Base-by-base conservation (phyloP, 2,329 filamentous ascomycete genomes). In the Nemania sp. region DNA sequence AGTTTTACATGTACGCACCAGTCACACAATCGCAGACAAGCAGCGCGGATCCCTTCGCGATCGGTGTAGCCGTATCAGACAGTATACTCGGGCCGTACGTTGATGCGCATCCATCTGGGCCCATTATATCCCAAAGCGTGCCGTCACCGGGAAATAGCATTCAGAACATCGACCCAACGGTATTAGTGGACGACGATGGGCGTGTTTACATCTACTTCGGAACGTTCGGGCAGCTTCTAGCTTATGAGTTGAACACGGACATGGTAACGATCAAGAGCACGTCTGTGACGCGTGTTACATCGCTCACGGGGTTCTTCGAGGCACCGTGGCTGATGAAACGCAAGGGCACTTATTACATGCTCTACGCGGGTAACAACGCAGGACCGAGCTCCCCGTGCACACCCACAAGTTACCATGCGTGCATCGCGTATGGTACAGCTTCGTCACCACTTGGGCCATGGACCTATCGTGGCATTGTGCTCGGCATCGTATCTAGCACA, bases 151-250 rank as follows among this genome's bases (percentile, higher is more conserved):
- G 66, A 8, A 81, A 81, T 35, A 66, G 72, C 47, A 80, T 82
- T 29, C 78, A 82, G 35, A 82, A 82, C 60, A 82, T 82, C 38
- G 80, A 82, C 38, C 79, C 79, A 1, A 80, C 79, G 0, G 77
- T 81, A 0, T 69, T 81, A 1, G 77, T 82, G 0, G 80, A 82
- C 29, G 75, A 78, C 2, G 74, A 81, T 45, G 78, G 74, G 1
- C 74, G 74, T 3, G 79, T 78, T 5, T 82, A 77, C 51, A 67
- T 82, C 18, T 82, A 81, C 70, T 80, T 78, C 72, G 80, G 80
- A 0, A 80, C 80, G 1, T 81, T 81, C 49, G 76, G 76, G 15
- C 65, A 77, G 54, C 78, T 80, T 1, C 73, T 74, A 5, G 79
- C 75, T 5, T 78, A 75, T 15, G 75, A 82, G 65, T 73, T 82